A percentile compares a stretch with the other conserved stretches of the same genome.
Conservation (phyloP, 73 alveolate species). For the Diophrys sp. region DNA sequence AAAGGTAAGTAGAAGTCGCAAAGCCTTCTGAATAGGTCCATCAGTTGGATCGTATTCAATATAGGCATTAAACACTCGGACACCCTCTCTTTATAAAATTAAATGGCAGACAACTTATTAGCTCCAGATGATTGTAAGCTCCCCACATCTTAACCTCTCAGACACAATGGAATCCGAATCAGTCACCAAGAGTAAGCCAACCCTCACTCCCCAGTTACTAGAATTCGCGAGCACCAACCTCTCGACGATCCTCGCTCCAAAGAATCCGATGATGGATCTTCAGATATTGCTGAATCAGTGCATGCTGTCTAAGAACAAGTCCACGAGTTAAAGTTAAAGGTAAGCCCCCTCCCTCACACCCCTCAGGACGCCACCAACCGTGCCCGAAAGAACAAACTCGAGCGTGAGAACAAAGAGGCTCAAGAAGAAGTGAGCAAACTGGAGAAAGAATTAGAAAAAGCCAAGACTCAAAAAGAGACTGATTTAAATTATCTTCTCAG, state of each 20-base stretch:
- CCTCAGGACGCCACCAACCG: background rate
- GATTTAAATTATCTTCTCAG: background rate
- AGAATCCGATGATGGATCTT: background rate
- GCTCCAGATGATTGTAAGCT: background rate
- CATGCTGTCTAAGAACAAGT: background rate
- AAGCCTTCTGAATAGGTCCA: too few relatives aligned
- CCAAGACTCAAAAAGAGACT: background rate
- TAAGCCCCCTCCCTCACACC: background rate
- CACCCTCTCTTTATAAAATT: too few relatives aligned
- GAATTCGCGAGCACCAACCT: background rate
- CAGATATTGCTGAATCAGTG: background rate
- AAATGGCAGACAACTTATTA: background rate
- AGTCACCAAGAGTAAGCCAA: background rate
- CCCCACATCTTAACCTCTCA: background rate
- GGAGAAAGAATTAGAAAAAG: background rate
- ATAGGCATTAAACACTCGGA: too few relatives aligned
- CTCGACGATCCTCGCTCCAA: background rate
- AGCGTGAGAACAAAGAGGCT: background rate
- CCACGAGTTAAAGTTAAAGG: background rate
- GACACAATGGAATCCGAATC: constrained; percentile 1
- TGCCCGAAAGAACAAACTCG: background rate
- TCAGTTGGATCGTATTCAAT: too few relatives aligned
- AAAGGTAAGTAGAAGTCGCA: too few relatives aligned
- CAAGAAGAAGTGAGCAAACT: background rate
- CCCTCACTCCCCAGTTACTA: too few relatives aligned